These are phyloP conservation scores for Paspalum vaginatum DNA, from an alignment of 176 grass and related monocot species.

Conservation along the genomic window DNA sequence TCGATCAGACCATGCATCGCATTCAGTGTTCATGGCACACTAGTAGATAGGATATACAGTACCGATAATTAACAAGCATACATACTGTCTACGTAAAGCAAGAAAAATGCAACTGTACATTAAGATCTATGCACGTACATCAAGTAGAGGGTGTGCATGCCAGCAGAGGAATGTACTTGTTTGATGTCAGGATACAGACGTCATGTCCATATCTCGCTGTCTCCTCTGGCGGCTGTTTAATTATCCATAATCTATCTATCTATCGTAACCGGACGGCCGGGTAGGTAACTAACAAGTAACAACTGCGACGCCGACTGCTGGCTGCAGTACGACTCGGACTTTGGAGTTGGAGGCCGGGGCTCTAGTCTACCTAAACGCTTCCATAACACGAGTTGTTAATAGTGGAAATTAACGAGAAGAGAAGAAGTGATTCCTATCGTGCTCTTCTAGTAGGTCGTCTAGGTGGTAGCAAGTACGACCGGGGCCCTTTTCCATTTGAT, in stretches of 20 bases:
- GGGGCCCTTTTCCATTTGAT: too few species aligned
- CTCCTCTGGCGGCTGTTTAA: neutral
- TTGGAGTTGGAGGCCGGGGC: neutral
- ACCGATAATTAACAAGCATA: neutral
- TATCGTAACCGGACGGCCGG: neutral
- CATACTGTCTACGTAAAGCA: neutral
- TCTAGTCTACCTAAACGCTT: slow-evolving; percentile 38
- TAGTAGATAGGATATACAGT: too few species aligned
- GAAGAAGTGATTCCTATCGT: neutral
- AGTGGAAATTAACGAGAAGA: neutral
- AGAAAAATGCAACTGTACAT: neutral
- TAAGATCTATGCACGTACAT: too few species aligned
- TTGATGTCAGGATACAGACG: neutral
- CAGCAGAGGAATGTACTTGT: neutral
- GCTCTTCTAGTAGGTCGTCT: neutral
- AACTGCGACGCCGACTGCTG: slow-evolving; percentile 28
- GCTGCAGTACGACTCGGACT: neutral
- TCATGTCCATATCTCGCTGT: slow-evolving; percentile 36
- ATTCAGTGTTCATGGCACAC: neutral
- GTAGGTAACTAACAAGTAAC: slow-evolving; percentile 44
- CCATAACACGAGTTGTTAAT: neutral
- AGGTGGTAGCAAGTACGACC: too few species aligned
- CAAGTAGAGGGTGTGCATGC: neutral
- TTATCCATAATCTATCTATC: too few species aligned
- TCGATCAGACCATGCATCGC: neutral